Base-by-base conservation (phyloP, 768 basidiomycete genomes). In the Lactarius quietus region DNA sequence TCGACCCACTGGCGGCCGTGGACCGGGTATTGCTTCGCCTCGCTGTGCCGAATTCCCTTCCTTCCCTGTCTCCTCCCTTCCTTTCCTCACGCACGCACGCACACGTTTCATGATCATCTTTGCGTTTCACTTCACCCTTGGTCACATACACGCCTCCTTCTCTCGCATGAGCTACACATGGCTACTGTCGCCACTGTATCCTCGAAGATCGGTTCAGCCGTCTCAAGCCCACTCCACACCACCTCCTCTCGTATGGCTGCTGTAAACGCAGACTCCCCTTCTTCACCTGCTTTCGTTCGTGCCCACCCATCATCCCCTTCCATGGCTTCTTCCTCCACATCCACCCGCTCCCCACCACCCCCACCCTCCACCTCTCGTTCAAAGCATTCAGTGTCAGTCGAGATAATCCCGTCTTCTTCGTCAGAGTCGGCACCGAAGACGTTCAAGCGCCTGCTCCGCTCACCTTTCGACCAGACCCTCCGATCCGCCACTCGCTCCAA, bases 381-480 rank as follows among this genome's bases (percentile, higher is more conserved):
- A 14, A 64, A 26, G 39, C 36, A 33, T 26, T 57, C 56, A 0
- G 35, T 36, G 15, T 57, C 56, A 2, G 33, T 38, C 17, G 29
- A 59, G 23, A 31, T n/a, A 14, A 39, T 48, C 20, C 20, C 64
- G 9, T 36, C 64, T 20, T 29, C 38, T 20, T 43, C 64, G 1
- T 35, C 61, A 51, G 65, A 72, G 12, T 74, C 79, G 35, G 80
- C 82, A 57, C 78, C 82, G 45, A 85, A 80, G 70, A 79, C 86
- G 6, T 85, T 90, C 72, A 83, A 82, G 71, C 84, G 87, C 48
- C 75, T 90, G 63, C 57, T 69, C n/a, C 84, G 86, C 62, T 84
- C 87, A 3, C 84, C 87, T 6, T 75, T 91, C 28, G 88, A 88
- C 70, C 85, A 89, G 68, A 86, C 83, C 70, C 68, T 90, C 43